Evolutionary conservation across 106 monocot genomes (phyloP), one percentile per base, ranked within the genome.

Genomic region (Allium cepa): DNA sequence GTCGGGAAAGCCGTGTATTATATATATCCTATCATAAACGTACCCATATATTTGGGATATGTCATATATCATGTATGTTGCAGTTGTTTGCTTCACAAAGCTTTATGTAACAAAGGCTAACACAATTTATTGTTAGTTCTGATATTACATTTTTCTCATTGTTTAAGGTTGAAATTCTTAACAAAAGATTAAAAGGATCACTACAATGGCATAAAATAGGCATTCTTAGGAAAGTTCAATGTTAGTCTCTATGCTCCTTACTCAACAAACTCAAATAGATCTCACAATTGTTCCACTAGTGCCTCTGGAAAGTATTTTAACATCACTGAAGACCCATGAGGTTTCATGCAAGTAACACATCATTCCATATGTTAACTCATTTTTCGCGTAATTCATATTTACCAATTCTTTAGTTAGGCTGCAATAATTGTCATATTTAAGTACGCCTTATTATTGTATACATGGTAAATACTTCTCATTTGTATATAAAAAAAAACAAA

Each of bases 101-200:
- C 36, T 36, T 36, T 59, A 2, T 17, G 59, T 59, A 55, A 11
- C 59, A 7, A 59, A 59, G 2, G 15, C 7, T 8, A 17, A 9
- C 9, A 13, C 14, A 16, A 17, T 18, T 9, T 1, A 18, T 18
- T 9, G 2, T 59, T 59, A 59, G 22, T 18, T 18, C 0, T 16
- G 4, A 66, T 13, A 2, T 11, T 11, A 28, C 17, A 6, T 4
- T 53, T 53, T 27, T 67, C 36, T 66, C 13, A 26, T 18, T 10
- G 64, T 81, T 79, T 72, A 97, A 91, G 96, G 96, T 12, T 77
- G 96, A 17, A 97, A 84, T 47, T 84, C 96, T 64, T 75, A 86
- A 0, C 60, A 66, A 45, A 97, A 88, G 78, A 60, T 66, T 5
- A 92, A 86, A 46, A 88, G 96, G 60, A 97, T 88, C 75, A 87